These are phyloP conservation scores for Stephanodiscus minutulus DNA, from an alignment of 108 stramenopile genomes.

Conservation along the genomic window DNA sequence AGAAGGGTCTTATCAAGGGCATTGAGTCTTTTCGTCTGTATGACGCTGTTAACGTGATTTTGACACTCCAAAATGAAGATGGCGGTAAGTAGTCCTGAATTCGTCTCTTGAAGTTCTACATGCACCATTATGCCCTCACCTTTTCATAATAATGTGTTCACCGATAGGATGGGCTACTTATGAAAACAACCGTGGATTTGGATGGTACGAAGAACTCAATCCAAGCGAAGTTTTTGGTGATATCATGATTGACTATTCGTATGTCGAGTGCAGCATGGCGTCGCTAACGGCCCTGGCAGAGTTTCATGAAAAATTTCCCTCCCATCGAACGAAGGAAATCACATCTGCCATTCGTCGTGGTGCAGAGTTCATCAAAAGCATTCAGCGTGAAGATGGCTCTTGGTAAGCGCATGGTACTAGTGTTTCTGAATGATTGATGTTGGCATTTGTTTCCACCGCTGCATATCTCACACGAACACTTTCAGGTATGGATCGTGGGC, in stretches of 20 bases:
- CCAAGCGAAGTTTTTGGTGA: conserved; percentile 98
- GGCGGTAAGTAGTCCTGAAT: conserved; percentile 52
- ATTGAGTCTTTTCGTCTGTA: conserved; percentile 71
- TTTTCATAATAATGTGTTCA: neutral
- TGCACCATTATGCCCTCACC: neutral
- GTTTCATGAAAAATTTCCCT: conserved; percentile 83
- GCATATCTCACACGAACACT: neutral
- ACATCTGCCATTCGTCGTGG: conserved; percentile 76
- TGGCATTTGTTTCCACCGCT: neutral
- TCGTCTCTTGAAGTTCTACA: neutral
- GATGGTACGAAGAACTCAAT: conserved; percentile 97
- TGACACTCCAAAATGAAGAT: conserved; percentile 96
- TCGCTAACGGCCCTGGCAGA: conserved; percentile 88
- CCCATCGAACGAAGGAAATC: conserved; percentile 82
- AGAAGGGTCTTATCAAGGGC: conserved; percentile 42
- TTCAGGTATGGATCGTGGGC: conserved; percentile 92
- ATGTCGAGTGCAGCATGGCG: conserved; percentile 98
- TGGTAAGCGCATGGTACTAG: conserved; percentile 62
- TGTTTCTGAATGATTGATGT: neutral
- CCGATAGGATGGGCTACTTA: conserved; percentile 93
- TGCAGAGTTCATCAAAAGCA: conserved; percentile 85
- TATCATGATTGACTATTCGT: conserved; percentile 99
- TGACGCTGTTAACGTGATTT: conserved; percentile 85
- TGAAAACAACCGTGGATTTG: conserved; percentile 97
- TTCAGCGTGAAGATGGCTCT: conserved; percentile 94